Evolutionary conservation across 352 stramenopile species (phyloP), one percentile per base, ranked within the genome.

Genomic region (Pythium chondricola): DNA sequence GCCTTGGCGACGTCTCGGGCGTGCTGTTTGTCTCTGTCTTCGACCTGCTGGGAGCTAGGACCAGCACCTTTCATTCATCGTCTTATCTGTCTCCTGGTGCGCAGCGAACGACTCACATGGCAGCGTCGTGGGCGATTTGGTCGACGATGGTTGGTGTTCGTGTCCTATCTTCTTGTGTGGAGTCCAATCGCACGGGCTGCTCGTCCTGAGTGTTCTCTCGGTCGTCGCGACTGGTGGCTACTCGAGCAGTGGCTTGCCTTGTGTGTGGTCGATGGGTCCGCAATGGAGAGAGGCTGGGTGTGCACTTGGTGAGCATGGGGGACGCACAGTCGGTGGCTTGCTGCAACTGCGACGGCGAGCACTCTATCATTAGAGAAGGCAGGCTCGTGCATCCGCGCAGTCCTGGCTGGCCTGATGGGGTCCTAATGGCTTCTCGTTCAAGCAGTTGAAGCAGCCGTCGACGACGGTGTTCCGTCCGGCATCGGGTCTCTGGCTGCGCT

Each of bases 321-420:
- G 52, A 59, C 26, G 26, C 31, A 43, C 43, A 51, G 3, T 43
- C 9, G 6, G 20, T 22, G 21, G n/a, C n/a, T n/a, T 43, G 17
- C n/a, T 25, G 30, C 3, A 13, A 22, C 39, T n/a, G 32, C 42
- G 20, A 14, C 31, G 21, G 13, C 18, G 29, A 8, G 21, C 21
- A 31, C 33, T 56, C 31, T 6, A 61, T 8, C 1, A 50, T 18
- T 6, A 81, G 41, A 13, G 62, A 62, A 2, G 65, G 67, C 6
- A 85, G 42, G 35, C 61, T 84, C 38, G 60, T 69, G 4, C 33
- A 48, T 2, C 43, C 60, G 48, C 56, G 55, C 7, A 76, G 25
- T 2, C 27, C n/a, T n/a, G n/a, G n/a, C n/a, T n/a, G n/a, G n/a
- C n/a, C n/a, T n/a, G n/a, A n/a, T n/a, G n/a, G n/a, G n/a, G n/a